phyloP scores from a whole-genome alignment of 1,284 basidiomycete genomes.

The Cryptococcus hybrid region DNA sequence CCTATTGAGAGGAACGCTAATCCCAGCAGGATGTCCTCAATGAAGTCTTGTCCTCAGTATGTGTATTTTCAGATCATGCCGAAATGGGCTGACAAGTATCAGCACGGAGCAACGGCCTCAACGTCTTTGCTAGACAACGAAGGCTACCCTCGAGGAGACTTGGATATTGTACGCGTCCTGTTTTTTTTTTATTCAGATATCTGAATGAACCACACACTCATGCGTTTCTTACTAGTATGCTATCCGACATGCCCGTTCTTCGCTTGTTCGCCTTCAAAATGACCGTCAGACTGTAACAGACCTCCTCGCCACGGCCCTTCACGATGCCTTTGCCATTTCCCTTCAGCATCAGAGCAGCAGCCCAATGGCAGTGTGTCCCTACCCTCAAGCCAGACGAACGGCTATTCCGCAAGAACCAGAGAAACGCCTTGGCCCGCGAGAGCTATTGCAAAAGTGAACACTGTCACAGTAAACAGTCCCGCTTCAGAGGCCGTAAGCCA shows the following conservation, averaged over 20 bases:
- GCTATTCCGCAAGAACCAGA: conserved; percentile 1
- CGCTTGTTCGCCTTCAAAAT: conserved; percentile 59
- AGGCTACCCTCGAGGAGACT: conserved; percentile 73
- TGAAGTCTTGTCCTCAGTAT: conserved; percentile 32
- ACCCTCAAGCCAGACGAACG: conserved; percentile 9
- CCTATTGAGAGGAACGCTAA: background rate
- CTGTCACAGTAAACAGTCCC: conserved; percentile 71
- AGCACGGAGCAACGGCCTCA: conserved; percentile 37
- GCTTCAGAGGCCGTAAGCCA: conserved; percentile 69
- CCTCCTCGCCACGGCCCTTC: conserved; percentile 64
- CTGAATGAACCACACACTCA: conserved; percentile 73
- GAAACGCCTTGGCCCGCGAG: conserved; percentile 25
- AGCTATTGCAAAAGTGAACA: conserved; percentile 71
- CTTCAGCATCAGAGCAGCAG: conserved; percentile 27
- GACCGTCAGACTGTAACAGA: conserved; percentile 67
- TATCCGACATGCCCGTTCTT: conserved; percentile 62
- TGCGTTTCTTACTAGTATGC: conserved; percentile 58
- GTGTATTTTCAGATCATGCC: background rate
- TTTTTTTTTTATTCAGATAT: too few relatives aligned
- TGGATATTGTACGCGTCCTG: conserved; percentile 59
- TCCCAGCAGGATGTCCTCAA: conserved; percentile 30
- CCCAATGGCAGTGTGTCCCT: conserved; percentile 2
- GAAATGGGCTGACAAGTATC: background rate
- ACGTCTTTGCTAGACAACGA: conserved; percentile 75
- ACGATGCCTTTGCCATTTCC: conserved; percentile 57